Percentiles rank a stretch among this genome's conserved stretches.
Evolutionary conservation across 2,329 filamentous ascomycete genomes (phyloP).

Genomic region (Phyllosticta citrichinensis): DNA sequence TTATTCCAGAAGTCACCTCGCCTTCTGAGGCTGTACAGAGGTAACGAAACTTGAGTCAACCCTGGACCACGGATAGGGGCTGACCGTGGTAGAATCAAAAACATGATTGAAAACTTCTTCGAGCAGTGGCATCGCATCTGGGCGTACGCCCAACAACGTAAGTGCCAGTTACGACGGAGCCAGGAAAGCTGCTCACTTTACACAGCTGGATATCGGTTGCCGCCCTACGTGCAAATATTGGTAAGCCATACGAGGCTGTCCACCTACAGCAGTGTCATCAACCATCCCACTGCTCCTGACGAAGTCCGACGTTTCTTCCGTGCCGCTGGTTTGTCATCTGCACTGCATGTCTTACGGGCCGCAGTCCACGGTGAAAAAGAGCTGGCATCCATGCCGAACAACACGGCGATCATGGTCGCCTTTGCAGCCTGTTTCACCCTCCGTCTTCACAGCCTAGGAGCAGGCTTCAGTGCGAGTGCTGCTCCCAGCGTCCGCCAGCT

Average conservation of each 20-base stretch:
- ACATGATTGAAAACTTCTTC: constrained; percentile 55
- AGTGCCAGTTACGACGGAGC: constrained; percentile 44
- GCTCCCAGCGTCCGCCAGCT: constrained; percentile 39
- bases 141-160: constrained; percentile 19
- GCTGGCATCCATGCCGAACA: constrained; percentile 67
- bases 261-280: constrained; percentile 66
- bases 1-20: constrained; percentile 3
- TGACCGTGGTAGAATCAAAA: constrained; percentile 23
- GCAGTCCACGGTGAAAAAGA: constrained; percentile 62
- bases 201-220: constrained; percentile 39
- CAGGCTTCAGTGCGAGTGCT: constrained; percentile 19
- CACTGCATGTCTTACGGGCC: constrained; percentile 63
- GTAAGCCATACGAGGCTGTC: constrained; percentile 63
- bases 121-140: constrained; percentile 55
- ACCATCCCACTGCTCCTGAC: constrained; percentile 59
- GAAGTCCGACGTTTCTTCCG: constrained; percentile 66
- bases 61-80: not conserved
- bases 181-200: constrained; percentile 25
- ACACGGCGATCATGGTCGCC: constrained; percentile 69
- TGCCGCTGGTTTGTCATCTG: constrained; percentile 59
- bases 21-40: constrained; percentile 5
- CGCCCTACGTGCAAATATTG: constrained; percentile 65
- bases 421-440: constrained; percentile 55
- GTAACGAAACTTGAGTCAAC: not conserved
- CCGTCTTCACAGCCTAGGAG: constrained; percentile 43